These are phyloP conservation scores for Coffea humblotiana DNA, from an alignment of 305 asterid species.

Conservation along the genomic window DNA sequence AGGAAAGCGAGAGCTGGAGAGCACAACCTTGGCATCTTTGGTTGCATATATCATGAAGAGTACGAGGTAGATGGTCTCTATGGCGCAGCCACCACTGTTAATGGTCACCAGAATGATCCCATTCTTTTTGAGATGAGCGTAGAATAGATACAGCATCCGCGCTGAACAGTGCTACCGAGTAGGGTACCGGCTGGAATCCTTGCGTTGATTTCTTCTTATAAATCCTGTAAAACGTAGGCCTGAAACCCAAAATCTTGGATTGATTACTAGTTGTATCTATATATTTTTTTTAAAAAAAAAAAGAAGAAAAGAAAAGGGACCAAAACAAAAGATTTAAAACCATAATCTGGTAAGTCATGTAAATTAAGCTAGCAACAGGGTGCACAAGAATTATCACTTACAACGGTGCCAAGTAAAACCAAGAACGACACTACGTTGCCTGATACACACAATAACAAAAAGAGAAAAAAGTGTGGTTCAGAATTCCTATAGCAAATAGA, in stretches of 20 bases:
- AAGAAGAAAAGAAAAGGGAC: too few species aligned
- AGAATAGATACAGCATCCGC: constrained; percentile 65
- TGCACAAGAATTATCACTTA: constrained; percentile 24
- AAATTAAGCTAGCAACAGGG: not conserved
- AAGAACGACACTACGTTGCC: constrained; percentile 78
- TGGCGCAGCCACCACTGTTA: constrained; percentile 43
- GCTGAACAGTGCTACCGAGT: constrained; percentile 71
- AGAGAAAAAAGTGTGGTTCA: not conserved
- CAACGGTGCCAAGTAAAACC: constrained; percentile 81
- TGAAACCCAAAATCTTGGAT: constrained; percentile 14
- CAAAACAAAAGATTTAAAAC: not conserved
- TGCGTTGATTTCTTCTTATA: constrained; percentile 63
- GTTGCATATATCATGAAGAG: constrained; percentile 64
- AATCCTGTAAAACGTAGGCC: constrained; percentile 65
- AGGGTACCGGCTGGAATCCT: constrained; percentile 70
- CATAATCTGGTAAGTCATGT: not conserved
- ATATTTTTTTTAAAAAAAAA: too few species aligned
- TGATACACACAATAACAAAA: not conserved
- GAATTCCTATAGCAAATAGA: not conserved
- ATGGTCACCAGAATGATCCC: constrained; percentile 48
- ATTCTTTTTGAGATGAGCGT: constrained; percentile 54
- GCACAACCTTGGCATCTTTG: constrained; percentile 44
- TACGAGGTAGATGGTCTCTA: constrained; percentile 40
- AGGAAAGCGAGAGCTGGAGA: not conserved
- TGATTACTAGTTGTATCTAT: not conserved